Conservation (phyloP, 2,329 filamentous ascomycete species). For the Purpureocillium lavendulum region DNA sequence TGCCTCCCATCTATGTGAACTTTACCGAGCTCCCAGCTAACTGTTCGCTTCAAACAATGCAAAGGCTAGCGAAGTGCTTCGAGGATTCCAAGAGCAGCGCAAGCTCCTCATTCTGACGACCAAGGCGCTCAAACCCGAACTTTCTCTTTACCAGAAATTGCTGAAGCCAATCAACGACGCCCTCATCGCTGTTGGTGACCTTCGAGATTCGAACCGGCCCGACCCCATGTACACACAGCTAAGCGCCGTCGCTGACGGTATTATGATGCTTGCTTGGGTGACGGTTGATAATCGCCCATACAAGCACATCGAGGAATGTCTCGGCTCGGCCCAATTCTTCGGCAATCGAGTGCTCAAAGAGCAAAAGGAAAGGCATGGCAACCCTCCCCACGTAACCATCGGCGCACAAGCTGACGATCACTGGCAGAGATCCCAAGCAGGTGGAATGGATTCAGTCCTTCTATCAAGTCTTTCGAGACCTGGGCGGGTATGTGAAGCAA, state of each 20-base stretch:
- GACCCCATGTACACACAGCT: constrained; percentile 73
- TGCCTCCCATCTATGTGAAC: neutral
- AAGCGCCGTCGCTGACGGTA: constrained; percentile 81
- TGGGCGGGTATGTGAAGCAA: constrained; percentile 76
- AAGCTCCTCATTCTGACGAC: constrained; percentile 82
- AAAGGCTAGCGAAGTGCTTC: constrained; percentile 43
- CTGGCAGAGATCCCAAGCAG: constrained; percentile 62
- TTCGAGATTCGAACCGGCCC: constrained; percentile 74
- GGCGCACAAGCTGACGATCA: constrained; percentile 5
- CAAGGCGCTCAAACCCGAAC: constrained; percentile 85
- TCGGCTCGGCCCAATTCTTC: constrained; percentile 83
- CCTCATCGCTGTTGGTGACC: constrained; percentile 68
- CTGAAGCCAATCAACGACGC: constrained; percentile 81
- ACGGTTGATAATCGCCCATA: constrained; percentile 73
- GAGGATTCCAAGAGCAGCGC: constrained; percentile 75
- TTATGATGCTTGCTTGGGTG: constrained; percentile 86
- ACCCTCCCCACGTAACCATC: neutral
- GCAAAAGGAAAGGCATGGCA: constrained; percentile 62
- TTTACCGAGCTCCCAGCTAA: neutral
- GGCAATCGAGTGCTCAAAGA: constrained; percentile 91
- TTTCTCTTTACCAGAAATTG: constrained; percentile 61
- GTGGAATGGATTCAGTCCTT: constrained; percentile 89
- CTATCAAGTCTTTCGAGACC: constrained; percentile 79
- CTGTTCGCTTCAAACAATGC: neutral
- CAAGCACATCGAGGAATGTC: constrained; percentile 76